These are phyloP conservation scores for Fusarium papillatum DNA, from an alignment of 2,329 filamentous ascomycete genomes.

Conservation along the genomic window DNA sequence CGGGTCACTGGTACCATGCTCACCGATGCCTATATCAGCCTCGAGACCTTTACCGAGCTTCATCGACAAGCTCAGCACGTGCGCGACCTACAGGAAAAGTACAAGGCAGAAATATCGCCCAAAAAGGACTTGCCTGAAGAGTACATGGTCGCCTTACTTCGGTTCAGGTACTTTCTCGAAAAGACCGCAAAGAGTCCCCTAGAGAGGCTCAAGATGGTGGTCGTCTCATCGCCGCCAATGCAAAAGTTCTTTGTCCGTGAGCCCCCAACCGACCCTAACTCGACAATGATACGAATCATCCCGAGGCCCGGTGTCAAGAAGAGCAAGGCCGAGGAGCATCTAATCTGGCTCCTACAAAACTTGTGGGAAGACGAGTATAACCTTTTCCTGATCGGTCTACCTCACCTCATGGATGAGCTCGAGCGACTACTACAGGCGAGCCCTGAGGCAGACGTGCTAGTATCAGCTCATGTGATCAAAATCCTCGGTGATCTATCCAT, in stretches of 20 bases:
- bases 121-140: constrained; percentile 46
- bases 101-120: constrained; percentile 47
- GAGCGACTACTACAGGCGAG: constrained; percentile 58
- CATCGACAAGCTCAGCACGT: constrained; percentile 46
- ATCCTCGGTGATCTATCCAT: constrained; percentile 61
- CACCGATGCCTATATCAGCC: constrained; percentile 46
- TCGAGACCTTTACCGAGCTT: constrained; percentile 57
- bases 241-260: constrained; percentile 50
- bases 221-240: constrained; percentile 56
- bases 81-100: constrained; percentile 47
- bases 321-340: constrained; percentile 37
- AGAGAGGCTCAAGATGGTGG: constrained; percentile 30
- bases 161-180: constrained; percentile 53
- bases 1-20: constrained; percentile 52
- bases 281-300: constrained; percentile 39
- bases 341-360: constrained; percentile 53
- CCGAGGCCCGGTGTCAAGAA: constrained; percentile 30
- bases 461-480: constrained; percentile 52
- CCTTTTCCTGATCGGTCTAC: constrained; percentile 50
- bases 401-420: constrained; percentile 60
- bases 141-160: constrained; percentile 54
- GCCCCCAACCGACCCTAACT: constrained; percentile 35
- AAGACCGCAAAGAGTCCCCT: constrained; percentile 49
- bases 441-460: constrained; percentile 47
- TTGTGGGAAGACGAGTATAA: constrained; percentile 53